Percentiles rank a stretch among this genome's conserved stretches.
Conservation (phyloP, 768 basidiomycete genomes). For the Coprinopsis cinerea region DNA sequence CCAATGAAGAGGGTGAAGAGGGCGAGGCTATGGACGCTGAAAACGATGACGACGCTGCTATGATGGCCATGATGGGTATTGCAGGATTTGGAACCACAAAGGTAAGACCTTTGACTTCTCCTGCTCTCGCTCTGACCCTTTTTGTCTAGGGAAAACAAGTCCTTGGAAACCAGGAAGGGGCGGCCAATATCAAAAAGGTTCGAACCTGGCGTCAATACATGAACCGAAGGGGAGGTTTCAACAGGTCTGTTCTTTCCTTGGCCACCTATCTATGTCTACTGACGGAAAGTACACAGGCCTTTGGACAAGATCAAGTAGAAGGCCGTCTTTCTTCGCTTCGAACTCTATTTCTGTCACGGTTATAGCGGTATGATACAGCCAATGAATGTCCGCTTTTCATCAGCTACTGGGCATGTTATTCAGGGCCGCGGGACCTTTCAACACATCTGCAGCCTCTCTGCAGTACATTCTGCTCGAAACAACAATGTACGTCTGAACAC, state of each 20-base stretch:
- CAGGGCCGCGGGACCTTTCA: too few relatives aligned
- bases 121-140: not conserved
- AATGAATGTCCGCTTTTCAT: not conserved
- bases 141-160: conserved; percentile 65
- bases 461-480: too few relatives aligned
- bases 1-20: conserved; percentile 15
- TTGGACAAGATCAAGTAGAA: conserved; percentile 92
- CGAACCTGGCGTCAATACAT: conserved; percentile 98
- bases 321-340: not conserved
- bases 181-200: conserved; percentile 64
- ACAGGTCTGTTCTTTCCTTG: conserved; percentile 41
- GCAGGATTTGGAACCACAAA: conserved; percentile 86
- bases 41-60: conserved; percentile 67
- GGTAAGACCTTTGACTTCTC: conserved; percentile 33
- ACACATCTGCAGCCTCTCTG: too few relatives aligned
- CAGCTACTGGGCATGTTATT: too few relatives aligned
- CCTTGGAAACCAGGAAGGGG: conserved; percentile 75
- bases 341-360: not conserved
- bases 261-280: not conserved
- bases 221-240: conserved; percentile 88
- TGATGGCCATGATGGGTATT: conserved; percentile 91
- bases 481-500: too few relatives aligned
- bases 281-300: conserved; percentile 45
- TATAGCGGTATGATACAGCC: not conserved
- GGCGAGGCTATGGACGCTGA: conserved; percentile 50